phyloP scores from a whole-genome alignment of 495 filamentous ascomycete genomes.

The Trichoderma erinaceum region DNA sequence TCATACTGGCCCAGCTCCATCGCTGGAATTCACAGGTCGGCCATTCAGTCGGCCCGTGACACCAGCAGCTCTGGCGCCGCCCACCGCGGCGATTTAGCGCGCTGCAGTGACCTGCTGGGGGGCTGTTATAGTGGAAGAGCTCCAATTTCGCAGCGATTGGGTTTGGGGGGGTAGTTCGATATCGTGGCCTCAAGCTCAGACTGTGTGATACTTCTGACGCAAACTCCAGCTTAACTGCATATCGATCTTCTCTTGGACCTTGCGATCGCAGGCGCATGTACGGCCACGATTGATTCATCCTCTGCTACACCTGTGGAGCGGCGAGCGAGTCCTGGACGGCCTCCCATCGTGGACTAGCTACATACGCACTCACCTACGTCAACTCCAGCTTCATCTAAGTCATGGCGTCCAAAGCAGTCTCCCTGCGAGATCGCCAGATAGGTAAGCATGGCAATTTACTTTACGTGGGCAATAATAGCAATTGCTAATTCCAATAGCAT shows the following conservation, averaged over 20 bases:
- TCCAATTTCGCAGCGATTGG: not conserved
- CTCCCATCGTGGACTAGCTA: not conserved
- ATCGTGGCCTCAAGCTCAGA: conserved; percentile 11
- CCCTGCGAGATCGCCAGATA: conserved; percentile 93
- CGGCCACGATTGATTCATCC: not conserved
- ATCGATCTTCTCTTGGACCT: not conserved
- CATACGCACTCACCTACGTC: not conserved
- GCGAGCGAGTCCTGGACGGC: not conserved
- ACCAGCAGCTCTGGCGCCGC: not conserved
- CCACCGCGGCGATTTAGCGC: not conserved
- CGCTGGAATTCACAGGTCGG: not conserved
- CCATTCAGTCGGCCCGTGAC: conserved; percentile 9
- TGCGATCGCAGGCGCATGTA: not conserved
- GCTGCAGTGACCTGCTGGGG: not conserved
- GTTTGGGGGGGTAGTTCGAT: conserved; percentile 8
- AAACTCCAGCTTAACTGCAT: not conserved
- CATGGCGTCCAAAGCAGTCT: conserved; percentile 70
- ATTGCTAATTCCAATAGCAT: conserved; percentile 50
- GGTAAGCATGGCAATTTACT: conserved; percentile 44
- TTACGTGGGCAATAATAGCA: not conserved
- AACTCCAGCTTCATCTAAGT: conserved; percentile 9
- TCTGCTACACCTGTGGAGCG: not conserved
- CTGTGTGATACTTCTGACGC: not conserved
- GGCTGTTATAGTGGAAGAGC: conserved; percentile 1
- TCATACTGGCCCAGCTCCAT: not conserved